phyloP scores from a whole-genome alignment of 2,329 filamentous ascomycete species.

The Alternaria ventricosa region DNA sequence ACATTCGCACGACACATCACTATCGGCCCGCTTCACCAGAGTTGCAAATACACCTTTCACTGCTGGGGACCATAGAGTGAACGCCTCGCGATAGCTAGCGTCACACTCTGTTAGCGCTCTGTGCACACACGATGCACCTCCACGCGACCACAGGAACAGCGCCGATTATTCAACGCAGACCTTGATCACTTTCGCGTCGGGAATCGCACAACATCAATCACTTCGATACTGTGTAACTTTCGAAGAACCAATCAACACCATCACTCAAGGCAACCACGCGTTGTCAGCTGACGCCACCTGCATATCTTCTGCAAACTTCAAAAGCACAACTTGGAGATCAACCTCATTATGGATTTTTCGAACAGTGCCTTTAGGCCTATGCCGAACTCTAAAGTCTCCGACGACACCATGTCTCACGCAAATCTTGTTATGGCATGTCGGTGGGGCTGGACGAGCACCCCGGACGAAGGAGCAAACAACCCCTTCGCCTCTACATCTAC shows the following conservation, averaged over 20 bases:
- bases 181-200: conserved; percentile 9
- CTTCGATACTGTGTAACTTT: conserved; percentile 2
- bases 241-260: background rate
- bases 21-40: conserved; percentile 17
- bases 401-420: conserved; percentile 43
- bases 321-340: background rate
- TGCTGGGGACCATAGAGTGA: background rate
- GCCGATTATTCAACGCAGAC: conserved; percentile 17
- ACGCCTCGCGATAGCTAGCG: conserved; percentile 23
- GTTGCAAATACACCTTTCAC: conserved; percentile 7
- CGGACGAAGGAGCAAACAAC: conserved; percentile 21
- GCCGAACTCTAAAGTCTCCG: conserved; percentile 29
- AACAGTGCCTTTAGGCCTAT: conserved; percentile 32
- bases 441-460: conserved; percentile 43
- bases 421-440: conserved; percentile 43
- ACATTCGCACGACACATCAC: conserved; percentile 5
- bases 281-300: conserved; percentile 33
- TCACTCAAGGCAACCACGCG: conserved; percentile 31
- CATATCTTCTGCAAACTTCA: background rate
- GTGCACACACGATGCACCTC: conserved; percentile 35
- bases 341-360: conserved; percentile 39
- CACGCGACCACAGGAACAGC: conserved; percentile 22
- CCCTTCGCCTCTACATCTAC: conserved; percentile 5
- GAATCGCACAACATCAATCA: background rate
- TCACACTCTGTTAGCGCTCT: conserved; percentile 27